These are phyloP conservation scores for Xylariales sp. DNA, from an alignment of 2,329 filamentous ascomycete species.

Conservation along the genomic window DNA sequence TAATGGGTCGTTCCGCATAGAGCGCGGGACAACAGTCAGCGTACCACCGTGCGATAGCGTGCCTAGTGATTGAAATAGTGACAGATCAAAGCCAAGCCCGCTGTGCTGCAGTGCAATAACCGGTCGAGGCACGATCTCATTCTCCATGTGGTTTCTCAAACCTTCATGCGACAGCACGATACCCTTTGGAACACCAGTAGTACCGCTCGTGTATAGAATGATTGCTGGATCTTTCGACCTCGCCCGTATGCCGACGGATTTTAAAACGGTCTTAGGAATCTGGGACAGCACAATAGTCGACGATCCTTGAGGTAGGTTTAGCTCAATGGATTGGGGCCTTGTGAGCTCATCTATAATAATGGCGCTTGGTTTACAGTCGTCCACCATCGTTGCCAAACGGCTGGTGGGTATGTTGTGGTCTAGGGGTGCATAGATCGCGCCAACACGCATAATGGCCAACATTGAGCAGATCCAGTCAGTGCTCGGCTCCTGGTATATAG, in stretches of 20 bases:
- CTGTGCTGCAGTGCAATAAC: conserved; percentile 58
- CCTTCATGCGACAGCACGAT: conserved; percentile 45
- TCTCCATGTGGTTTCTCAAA: conserved; percentile 48
- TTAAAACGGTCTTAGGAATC: too few species aligned
- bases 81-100: conserved; percentile 56
- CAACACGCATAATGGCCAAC: conserved; percentile 47
- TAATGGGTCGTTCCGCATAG: conserved; percentile 51
- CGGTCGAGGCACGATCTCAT: conserved; percentile 45
- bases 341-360: too few species aligned
- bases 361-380: too few species aligned
- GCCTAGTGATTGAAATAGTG: conserved; percentile 49
- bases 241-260: too few species aligned
- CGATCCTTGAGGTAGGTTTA: too few species aligned
- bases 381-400: too few species aligned
- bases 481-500: conserved; percentile 41
- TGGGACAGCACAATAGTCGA: too few species aligned
- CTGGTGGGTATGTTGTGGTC: conserved; percentile 49
- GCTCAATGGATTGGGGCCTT: too few species aligned
- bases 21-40: conserved; percentile 52
- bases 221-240: conserved; percentile 8
- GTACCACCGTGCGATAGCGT: too few species aligned
- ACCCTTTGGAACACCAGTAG: conserved; percentile 51
- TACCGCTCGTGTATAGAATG: conserved; percentile 45
- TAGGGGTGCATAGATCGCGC: conserved; percentile 51
- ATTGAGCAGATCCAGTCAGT: conserved; percentile 36